Percentiles rank a stretch among this genome's conserved stretches.
phyloP scores from a whole-genome alignment of 2,329 filamentous ascomycete genomes.

The Hymenoscyphus scutula region DNA sequence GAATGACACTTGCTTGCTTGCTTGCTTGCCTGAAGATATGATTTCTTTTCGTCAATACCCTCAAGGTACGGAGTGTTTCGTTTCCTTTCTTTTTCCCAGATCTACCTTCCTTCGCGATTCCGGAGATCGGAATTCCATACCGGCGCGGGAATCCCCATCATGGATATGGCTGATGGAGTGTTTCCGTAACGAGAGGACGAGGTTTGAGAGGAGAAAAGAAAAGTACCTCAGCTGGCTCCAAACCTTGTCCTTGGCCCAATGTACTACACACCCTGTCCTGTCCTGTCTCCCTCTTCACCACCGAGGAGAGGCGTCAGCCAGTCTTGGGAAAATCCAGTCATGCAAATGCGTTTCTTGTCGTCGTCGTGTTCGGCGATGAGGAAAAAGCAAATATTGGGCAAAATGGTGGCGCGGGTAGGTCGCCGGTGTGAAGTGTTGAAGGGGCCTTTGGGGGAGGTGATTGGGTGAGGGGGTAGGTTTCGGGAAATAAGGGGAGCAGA shows the following conservation, averaged over 20 bases:
- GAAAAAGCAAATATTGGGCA: constrained; percentile 1
- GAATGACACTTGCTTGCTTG: background rate
- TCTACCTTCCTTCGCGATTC: no score
- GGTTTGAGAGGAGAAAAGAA: no score
- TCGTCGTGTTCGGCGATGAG: background rate
- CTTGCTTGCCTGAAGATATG: background rate
- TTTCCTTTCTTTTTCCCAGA: no score
- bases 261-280: background rate
- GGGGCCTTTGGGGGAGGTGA: background rate
- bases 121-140: no score
- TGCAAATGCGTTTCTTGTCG: constrained; percentile 2
- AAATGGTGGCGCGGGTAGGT: background rate
- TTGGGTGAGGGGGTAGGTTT: background rate
- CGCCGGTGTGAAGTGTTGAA: background rate
- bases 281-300: background rate
- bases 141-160: no score
- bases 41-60: background rate
- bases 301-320: background rate
- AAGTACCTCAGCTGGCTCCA: background rate
- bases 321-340: background rate
- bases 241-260: background rate
- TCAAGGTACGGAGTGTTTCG: no score
- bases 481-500: constrained; percentile 2
- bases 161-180: no score
- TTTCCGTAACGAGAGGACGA: no score